These are phyloP conservation scores for Pseudogymnoascus sp. DNA, from an alignment of 2,329 filamentous ascomycete genomes.

Conservation along the genomic window DNA sequence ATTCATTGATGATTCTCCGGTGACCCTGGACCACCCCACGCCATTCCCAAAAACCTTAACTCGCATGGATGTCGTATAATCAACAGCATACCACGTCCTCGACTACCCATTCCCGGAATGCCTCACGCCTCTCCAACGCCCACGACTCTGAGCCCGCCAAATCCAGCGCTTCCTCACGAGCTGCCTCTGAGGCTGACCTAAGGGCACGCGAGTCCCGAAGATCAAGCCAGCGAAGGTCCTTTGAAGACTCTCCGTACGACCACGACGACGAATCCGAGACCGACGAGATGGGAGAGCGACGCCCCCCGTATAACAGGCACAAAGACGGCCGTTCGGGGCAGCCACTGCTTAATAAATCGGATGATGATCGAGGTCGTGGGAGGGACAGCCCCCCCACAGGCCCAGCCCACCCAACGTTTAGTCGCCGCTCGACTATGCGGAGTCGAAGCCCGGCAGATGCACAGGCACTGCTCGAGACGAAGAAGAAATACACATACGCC, in stretches of 20 bases:
- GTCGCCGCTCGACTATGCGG: slow-evolving; percentile 60
- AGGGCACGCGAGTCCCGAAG: neutral
- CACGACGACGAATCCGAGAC: slow-evolving; percentile 23
- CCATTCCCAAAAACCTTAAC: neutral
- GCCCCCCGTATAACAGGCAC: slow-evolving; percentile 31
- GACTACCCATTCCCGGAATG: neutral
- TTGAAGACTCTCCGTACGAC: neutral
- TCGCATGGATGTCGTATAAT: slow-evolving; percentile 4
- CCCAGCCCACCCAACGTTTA: slow-evolving; percentile 31
- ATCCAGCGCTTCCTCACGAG: neutral
- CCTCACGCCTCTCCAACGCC: neutral
- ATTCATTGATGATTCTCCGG: neutral
- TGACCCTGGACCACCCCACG: neutral
- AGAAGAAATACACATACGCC: slow-evolving; percentile 80
- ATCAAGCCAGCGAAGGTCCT: neutral
- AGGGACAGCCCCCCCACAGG: slow-evolving; percentile 17
- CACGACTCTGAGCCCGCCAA: neutral
- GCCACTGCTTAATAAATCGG: slow-evolving; percentile 27
- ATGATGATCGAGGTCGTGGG: slow-evolving; percentile 23
- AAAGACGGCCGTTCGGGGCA: slow-evolving; percentile 33
- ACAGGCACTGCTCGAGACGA: slow-evolving; percentile 56
- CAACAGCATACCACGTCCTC: neutral
- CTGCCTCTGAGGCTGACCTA: neutral
- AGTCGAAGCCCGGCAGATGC: slow-evolving; percentile 62
- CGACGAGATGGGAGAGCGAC: slow-evolving; percentile 26